Base-by-base conservation (phyloP, 805 yeast species). In the Crinitomyces ghanaensis region DNA sequence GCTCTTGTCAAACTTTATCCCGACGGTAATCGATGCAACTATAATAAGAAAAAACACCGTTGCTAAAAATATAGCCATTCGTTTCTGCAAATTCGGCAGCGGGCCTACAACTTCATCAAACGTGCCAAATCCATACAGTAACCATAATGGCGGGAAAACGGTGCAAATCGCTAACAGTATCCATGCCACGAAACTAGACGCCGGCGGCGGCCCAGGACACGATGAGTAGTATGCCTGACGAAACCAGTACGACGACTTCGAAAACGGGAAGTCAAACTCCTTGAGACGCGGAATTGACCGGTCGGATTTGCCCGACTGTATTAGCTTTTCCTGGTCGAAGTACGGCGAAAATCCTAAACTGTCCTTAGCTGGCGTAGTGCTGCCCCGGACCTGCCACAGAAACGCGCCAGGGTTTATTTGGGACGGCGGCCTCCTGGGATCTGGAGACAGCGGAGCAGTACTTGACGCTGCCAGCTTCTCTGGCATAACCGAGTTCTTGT, bases 1-100 rank as follows among this genome's bases (percentile, higher is more conserved):
- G n/a, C n/a, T n/a, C n/a, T n/a, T n/a, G n/a, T n/a, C 69, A 28
- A 67, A 62, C 4, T 64, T 70, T 30, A 68, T 53, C 1, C 72
- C 73, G 21, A 66, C 57, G 12, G 65, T 65, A 19, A 66, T 52
- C 43, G 66, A 59, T 0, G 64, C 72, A 14, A 62, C 37, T 4
- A 60, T 44, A 2, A 49, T 41, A 5, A 50, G 14, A 6, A 44
- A 26, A 16, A 39, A 36, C 12, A 16, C 19, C 5, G 17, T 8
- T n/a, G 44, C 67, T 6, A 66, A 40, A 1, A 35, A 31, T 24
- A 63, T 35, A 12, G 63, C 55, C 2, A 40, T 37, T 6, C 43
- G 36, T 54, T 61, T 49, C 42, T 41, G 41, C 7, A 41, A 14
- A 18, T 45, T 37, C 21, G 58, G 53, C 1, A 60, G 37, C 20